Evolutionary conservation across 805 yeast species (phyloP), one percentile per base, ranked within the genome.

Genomic region (Sungouiella thailandica): DNA sequence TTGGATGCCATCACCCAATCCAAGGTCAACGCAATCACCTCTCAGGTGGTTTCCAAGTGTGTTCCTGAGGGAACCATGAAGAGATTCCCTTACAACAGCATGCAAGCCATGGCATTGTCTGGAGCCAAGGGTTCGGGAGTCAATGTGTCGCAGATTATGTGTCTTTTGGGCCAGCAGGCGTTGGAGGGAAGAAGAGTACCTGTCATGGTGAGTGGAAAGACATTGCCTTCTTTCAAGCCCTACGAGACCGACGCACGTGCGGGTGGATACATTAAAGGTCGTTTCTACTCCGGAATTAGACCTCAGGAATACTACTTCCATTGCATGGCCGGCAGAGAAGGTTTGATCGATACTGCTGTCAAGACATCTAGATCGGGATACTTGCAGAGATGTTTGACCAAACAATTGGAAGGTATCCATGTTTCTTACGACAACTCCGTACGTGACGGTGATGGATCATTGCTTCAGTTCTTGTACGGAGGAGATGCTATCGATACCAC

Each of bases 281-380:
- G 99, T 50, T 93, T 93, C 79, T 94, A 87, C 60, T 87, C 97
- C 25, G 98, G 98, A 62, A 84, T 93, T 49, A 79, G 86, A 60
- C 98, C 98, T 4, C 99, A 93, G 65, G 99, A 93, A 62, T 93
- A 94, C 65, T 93, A 89, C 59, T 93, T 94, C 93, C 99, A 93
- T 68, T 93, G 97, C 72, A 93, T 93, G 98, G 98, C 99, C 36
- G 99, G 99, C 66, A 83, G 99, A 72, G 99, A 93, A 72, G 99
- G 99, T 69, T 77, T 93, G 55, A 93, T 93, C 68, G 99, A 93
- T 74, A 93, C 99, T 40, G 98, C 99, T 32, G 99, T 93, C 45
- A 93, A 93, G 67, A 93, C 99, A 7, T 86, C 97, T 14, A 81
- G 96, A 66, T 89, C 97, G 40, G 99, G 99, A 57, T 93, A 93